A percentile compares a stretch with the other conserved stretches of the same genome.
Evolutionary conservation across 257 asterid genomes (phyloP).

Genomic region (Petunia axillaris): DNA sequence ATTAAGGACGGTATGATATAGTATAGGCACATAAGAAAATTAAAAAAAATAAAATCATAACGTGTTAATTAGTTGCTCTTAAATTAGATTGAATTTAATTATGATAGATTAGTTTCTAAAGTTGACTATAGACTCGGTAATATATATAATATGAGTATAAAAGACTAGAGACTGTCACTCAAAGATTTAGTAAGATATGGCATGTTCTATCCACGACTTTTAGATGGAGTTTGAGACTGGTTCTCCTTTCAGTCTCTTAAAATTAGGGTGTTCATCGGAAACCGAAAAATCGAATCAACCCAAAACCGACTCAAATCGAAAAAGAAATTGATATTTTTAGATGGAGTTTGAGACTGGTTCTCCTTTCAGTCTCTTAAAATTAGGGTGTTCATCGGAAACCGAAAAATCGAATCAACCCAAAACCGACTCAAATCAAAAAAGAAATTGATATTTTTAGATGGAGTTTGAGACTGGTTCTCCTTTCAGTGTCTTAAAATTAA

Average conservation of each 20-base stretch:
- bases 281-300: too few species aligned
- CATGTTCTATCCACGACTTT: neutral
- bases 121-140: conserved; percentile 9
- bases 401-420: too few species aligned
- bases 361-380: neutral
- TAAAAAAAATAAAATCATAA: neutral
- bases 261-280: too few species aligned
- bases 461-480: neutral
- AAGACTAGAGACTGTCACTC: neutral
- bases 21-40: neutral
- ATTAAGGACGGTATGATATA: too few species aligned
- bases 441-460: neutral
- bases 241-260: neutral
- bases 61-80: neutral
- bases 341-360: neutral
- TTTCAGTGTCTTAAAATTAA: neutral
- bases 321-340: neutral
- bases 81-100: neutral
- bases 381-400: too few species aligned
- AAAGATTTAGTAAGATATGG: neutral
- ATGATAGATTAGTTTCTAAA: neutral
- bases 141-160: neutral
- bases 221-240: neutral
- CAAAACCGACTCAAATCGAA: too few species aligned
- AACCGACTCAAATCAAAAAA: too few species aligned